Evolutionary conservation across 805 yeast genomes (phyloP).

Genomic region (Lachancea lanzarotensis): DNA sequence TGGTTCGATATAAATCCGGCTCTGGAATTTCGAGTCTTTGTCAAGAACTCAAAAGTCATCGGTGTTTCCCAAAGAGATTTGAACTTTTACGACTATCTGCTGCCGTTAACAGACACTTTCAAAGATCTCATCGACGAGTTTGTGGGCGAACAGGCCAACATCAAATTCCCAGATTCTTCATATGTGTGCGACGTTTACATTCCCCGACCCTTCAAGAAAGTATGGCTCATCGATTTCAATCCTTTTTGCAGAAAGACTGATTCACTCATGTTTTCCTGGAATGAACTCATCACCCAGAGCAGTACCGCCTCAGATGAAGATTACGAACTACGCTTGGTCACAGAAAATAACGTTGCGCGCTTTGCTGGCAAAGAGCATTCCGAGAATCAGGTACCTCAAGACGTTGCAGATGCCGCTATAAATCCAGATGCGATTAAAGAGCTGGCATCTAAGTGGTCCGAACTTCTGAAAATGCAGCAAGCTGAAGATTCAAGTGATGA

Average conservation of each 20-base stretch:
- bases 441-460: slow-evolving; percentile 55
- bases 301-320: slow-evolving; percentile 23
- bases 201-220: slow-evolving; percentile 63
- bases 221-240: slow-evolving; percentile 76
- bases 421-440: slow-evolving; percentile 66
- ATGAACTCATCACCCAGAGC: slow-evolving; percentile 47
- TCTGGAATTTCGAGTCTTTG: slow-evolving; percentile 83
- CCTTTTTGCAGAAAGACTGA: slow-evolving; percentile 80
- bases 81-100: slow-evolving; percentile 70
- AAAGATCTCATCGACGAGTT: slow-evolving; percentile 46
- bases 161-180: slow-evolving; percentile 45
- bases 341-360: slow-evolving; percentile 61
- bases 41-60: slow-evolving; percentile 52
- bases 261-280: slow-evolving; percentile 75
- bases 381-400: slow-evolving; percentile 87
- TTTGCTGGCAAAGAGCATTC: slow-evolving; percentile 79
- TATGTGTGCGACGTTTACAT: slow-evolving; percentile 79
- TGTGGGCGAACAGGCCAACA: slow-evolving; percentile 41
- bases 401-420: slow-evolving; percentile 76
- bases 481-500: slow-evolving; percentile 15
- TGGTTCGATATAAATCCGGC: slow-evolving; percentile 87
- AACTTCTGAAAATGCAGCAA: slow-evolving; percentile 29
- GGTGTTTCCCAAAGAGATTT: slow-evolving; percentile 84
- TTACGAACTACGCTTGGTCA: slow-evolving; percentile 59
- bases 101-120: slow-evolving; percentile 43